Evolutionary conservation across 495 filamentous ascomycete genomes (phyloP).

Genomic region (Oleoguttula mirabilis): DNA sequence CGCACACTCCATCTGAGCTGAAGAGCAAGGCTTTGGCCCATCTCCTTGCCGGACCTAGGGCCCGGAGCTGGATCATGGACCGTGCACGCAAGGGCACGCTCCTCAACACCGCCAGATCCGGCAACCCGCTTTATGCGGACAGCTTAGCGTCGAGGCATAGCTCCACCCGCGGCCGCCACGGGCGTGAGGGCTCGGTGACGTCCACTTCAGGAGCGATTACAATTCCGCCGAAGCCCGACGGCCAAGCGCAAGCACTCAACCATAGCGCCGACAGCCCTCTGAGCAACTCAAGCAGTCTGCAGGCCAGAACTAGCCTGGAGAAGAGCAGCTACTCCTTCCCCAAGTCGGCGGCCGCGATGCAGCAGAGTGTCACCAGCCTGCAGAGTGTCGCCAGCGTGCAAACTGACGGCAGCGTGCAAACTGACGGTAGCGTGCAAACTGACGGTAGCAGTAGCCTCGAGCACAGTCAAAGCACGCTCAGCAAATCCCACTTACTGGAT

Average conservation of each 20-base stretch:
- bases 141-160: too few relatives aligned
- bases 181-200: background rate
- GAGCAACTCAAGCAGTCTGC: too few relatives aligned
- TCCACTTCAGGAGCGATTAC: background rate
- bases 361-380: background rate
- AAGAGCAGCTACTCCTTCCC: too few relatives aligned
- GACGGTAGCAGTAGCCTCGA: background rate
- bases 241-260: background rate
- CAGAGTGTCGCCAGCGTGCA: background rate
- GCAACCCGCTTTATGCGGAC: too few relatives aligned
- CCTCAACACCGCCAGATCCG: too few relatives aligned
- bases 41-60: background rate
- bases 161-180: too few relatives aligned
- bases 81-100: background rate
- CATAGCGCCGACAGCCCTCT: too few relatives aligned
- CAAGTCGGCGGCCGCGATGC: background rate
- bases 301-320: too few relatives aligned
- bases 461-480: background rate
- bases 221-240: background rate
- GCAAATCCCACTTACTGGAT: background rate
- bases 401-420: background rate
- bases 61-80: constrained; percentile 7
- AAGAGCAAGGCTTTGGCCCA: background rate
- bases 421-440: background rate
- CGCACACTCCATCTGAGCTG: constrained; percentile 3